Conservation (phyloP, 1,284 basidiomycete species). For the Ceratobasidium sp. region DNA sequence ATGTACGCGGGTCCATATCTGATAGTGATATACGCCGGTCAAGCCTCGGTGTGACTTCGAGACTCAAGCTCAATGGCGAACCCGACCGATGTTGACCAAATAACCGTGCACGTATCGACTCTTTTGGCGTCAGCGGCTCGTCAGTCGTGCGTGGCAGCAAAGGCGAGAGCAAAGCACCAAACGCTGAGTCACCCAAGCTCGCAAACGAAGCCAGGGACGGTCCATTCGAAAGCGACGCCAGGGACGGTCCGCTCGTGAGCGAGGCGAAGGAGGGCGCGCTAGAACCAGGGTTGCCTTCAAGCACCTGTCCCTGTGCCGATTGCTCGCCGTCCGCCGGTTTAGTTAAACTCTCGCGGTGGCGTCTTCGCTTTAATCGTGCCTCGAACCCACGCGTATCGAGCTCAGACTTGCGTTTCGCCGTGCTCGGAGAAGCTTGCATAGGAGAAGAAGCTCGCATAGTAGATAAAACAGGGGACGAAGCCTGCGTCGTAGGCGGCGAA, state of each 20-base stretch:
- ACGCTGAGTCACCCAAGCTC: constrained; percentile 12
- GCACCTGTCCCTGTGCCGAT: too few relatives aligned
- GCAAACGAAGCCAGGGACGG: constrained; percentile 16
- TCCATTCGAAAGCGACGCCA: constrained; percentile 7
- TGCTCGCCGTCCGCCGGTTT: background rate
- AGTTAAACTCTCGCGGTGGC: constrained; percentile 9
- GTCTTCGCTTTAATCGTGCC: constrained; percentile 11
- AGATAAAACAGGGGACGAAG: background rate
- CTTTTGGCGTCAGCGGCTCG: constrained; percentile 9
- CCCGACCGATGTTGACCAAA: constrained; percentile 13
- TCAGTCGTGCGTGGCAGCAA: constrained; percentile 7
- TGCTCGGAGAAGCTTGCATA: background rate
- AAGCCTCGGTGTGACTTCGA: background rate
- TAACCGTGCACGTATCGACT: background rate
- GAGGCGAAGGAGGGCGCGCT: background rate
- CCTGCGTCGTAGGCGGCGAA: constrained; percentile 4
- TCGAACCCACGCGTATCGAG: constrained; percentile 29
- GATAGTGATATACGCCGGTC: background rate
- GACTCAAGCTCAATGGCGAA: constrained; percentile 9
- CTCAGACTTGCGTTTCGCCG: constrained; percentile 27
- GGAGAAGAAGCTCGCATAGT: background rate
- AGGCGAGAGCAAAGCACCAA: constrained; percentile 7
- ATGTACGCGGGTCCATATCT: constrained; percentile 34
- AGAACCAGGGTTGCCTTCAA: too few relatives aligned
- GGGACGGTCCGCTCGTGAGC: background rate